Evolutionary conservation across 805 yeast genomes (phyloP).

Genomic region (Monosporozyma yasuniensis): DNA sequence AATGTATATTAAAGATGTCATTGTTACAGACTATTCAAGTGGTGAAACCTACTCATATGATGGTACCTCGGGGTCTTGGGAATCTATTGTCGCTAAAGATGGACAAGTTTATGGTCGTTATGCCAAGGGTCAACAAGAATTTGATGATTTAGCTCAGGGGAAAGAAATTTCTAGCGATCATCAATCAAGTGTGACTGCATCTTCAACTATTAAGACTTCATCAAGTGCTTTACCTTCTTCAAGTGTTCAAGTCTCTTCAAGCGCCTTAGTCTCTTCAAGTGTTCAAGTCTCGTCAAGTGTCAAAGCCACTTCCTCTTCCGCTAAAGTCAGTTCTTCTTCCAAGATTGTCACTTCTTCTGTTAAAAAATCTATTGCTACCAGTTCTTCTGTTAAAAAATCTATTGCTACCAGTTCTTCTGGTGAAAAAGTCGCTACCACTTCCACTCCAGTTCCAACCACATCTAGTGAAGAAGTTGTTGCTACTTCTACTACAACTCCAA

Average conservation of each 20-base stretch:
- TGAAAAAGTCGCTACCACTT: too few species aligned
- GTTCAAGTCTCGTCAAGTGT: constrained; percentile 6
- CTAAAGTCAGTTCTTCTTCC: constrained; percentile 7
- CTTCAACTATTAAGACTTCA: constrained; percentile 5
- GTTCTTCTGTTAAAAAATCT: constrained; percentile 7
- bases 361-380: constrained; percentile 6
- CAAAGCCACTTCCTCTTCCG: constrained; percentile 2
- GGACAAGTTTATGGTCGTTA: constrained; percentile 58
- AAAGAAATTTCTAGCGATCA: constrained; percentile 10
- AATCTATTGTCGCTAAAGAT: constrained; percentile 46
- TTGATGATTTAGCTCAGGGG: constrained; percentile 25
- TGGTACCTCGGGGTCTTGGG: constrained; percentile 50
- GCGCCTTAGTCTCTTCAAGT: constrained; percentile 4
- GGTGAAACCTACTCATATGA: constrained; percentile 50
- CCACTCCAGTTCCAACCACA: constrained; percentile 4
- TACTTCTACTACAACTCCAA: not conserved
- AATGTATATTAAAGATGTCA: constrained; percentile 51
- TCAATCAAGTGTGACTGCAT: constrained; percentile 5
- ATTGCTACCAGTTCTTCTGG: constrained; percentile 1
- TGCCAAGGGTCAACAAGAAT: constrained; percentile 37
- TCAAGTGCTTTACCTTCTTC: constrained; percentile 6
- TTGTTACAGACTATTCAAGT: constrained; percentile 61
- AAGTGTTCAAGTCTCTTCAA: not conserved
- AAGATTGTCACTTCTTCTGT: constrained; percentile 2
- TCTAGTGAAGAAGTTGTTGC: constrained; percentile 4